Percentiles rank a stretch among this genome's conserved stretches.
These are phyloP conservation scores for Aphanomyces stellatus DNA, from an alignment of 352 stramenopile genomes.

Conservation along the genomic window DNA sequence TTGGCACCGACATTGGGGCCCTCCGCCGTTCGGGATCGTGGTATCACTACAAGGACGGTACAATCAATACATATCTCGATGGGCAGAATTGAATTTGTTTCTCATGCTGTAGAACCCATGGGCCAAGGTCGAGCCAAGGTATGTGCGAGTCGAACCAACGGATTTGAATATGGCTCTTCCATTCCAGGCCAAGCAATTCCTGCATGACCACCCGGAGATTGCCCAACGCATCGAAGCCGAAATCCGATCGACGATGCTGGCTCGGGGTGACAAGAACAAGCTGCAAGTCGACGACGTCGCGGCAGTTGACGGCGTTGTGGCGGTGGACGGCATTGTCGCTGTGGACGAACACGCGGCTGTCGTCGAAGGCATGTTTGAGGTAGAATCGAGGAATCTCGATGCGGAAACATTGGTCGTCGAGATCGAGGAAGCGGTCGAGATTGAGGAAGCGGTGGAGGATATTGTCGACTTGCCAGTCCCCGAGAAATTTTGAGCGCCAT, in stretches of 20 bases:
- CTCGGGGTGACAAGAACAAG: background rate
- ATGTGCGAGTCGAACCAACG: background rate
- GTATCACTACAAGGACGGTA: conserved; percentile 29
- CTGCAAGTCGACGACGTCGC: background rate
- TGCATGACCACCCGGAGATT: conserved; percentile 66
- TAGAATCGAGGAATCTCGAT: too few species aligned
- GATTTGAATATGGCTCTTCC: background rate
- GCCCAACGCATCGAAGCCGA: conserved; percentile 61
- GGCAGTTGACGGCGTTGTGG: background rate
- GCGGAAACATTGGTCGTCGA: too few species aligned
- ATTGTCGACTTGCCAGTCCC: too few species aligned
- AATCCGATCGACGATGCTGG: conserved; percentile 54
- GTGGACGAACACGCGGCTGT: too few species aligned
- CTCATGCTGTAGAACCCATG: conserved; percentile 54
- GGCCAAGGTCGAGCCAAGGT: conserved; percentile 69
- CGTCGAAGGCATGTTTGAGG: too few species aligned
- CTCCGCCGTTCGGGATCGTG: conserved; percentile 75
- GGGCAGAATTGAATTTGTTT: background rate
- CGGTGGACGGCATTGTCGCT: too few species aligned
- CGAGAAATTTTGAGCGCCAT: too few species aligned
- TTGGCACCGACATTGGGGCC: conserved; percentile 61
- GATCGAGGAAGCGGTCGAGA: too few species aligned
- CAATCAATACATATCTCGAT: background rate
- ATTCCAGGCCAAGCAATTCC: conserved; percentile 50
- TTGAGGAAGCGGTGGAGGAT: too few species aligned